phyloP scores from a whole-genome alignment of 139 green algal genomes.

The Diplosphaera chodatii region DNA sequence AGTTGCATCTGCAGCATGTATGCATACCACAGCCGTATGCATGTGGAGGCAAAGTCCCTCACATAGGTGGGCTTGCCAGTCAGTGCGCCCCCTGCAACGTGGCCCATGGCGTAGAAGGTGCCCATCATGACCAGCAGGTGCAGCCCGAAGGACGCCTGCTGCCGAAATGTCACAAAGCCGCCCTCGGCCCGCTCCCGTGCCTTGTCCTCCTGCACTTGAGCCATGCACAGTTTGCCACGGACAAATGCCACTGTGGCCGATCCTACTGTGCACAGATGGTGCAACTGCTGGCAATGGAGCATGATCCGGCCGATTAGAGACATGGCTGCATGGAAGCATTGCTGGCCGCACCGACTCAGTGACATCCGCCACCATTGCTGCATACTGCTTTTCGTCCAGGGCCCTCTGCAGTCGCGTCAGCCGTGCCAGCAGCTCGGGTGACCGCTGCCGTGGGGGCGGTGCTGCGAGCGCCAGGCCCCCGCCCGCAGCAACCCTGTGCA shows the following conservation, averaged over 20 bases:
- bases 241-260: no score
- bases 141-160: conserved; percentile 68
- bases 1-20: no score
- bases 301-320: no score
- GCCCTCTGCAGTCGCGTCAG: conserved; percentile 34
- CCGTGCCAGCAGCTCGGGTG: conserved; percentile 36
- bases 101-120: conserved; percentile 61
- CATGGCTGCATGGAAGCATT: no score
- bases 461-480: conserved; percentile 23
- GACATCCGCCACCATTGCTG: conserved; percentile 36
- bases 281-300: no score
- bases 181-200: conserved; percentile 21
- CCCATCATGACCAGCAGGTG: conserved; percentile 76
- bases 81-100: conserved; percentile 34
- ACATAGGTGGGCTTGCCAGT: conserved; percentile 14
- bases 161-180: conserved; percentile 41
- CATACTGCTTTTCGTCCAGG: conserved; percentile 49
- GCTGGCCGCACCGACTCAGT: conserved; percentile 22
- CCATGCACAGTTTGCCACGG: no score
- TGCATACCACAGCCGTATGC: no score
- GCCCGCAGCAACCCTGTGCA: conserved; percentile 35
- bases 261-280: neutral
- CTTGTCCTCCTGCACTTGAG: conserved; percentile 41
- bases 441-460: conserved; percentile 26
- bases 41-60: neutral